These are phyloP conservation scores for Oxyria digyna DNA, from an alignment of 148 eudicot species.

Conservation along the genomic window DNA sequence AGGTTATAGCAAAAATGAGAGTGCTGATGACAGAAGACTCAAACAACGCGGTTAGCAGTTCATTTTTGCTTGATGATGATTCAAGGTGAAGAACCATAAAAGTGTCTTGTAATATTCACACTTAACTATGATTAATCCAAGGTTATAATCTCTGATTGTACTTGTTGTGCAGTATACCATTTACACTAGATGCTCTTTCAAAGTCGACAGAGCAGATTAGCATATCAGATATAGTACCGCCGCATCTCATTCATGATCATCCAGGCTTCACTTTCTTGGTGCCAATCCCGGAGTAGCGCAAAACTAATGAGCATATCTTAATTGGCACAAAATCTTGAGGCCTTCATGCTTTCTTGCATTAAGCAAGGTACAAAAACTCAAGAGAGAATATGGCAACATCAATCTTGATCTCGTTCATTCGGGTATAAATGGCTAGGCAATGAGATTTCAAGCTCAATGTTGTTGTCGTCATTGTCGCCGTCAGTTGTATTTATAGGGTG, in stretches of 20 bases:
- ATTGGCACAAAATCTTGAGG: neutral
- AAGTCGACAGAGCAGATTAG: constrained; percentile 66
- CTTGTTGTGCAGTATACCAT: constrained; percentile 56
- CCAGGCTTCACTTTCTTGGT: constrained; percentile 65
- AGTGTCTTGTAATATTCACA: no score
- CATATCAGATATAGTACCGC: constrained; percentile 65
- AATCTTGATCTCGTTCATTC: neutral
- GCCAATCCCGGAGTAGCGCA: constrained; percentile 7
- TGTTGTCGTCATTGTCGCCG: neutral
- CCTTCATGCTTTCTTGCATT: neutral
- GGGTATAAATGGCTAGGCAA: neutral
- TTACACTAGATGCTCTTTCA: constrained; percentile 67
- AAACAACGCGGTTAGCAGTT: constrained; percentile 67
- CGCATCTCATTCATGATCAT: constrained; percentile 73
- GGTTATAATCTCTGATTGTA: neutral
- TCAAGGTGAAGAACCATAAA: constrained; percentile 60
- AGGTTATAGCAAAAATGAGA: constrained; percentile 84
- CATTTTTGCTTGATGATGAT: constrained; percentile 82
- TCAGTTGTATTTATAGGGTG: no score
- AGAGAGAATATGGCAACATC: neutral
- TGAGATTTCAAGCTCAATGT: neutral
- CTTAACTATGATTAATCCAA: no score
- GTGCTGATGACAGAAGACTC: constrained; percentile 79
- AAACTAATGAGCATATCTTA: no score
- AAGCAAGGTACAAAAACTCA: neutral